Conservation (phyloP, 1,284 basidiomycete species). For the Cutaneotrichosporon sp. region DNA sequence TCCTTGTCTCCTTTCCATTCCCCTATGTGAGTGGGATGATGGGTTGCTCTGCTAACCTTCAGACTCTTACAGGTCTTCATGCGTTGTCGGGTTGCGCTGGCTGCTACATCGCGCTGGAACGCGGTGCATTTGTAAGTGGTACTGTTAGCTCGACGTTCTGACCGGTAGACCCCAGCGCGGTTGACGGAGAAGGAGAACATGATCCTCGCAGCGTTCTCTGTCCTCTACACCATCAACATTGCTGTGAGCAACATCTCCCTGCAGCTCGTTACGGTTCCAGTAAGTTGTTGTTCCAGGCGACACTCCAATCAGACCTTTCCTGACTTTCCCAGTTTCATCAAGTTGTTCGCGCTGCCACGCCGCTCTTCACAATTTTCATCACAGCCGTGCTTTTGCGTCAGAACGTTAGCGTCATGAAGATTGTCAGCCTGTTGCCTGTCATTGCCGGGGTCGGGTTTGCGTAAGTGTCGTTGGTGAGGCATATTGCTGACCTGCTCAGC, state of each 20-base stretch:
- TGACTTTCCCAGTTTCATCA: constrained; percentile 71
- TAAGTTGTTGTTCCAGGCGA: constrained; percentile 49
- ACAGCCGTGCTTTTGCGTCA: constrained; percentile 54
- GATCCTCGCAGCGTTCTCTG: constrained; percentile 70
- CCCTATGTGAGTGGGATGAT: constrained; percentile 58
- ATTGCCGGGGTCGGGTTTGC: constrained; percentile 86
- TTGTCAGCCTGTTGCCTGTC: constrained; percentile 75
- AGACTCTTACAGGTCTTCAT: constrained; percentile 76
- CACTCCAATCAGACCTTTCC: background rate
- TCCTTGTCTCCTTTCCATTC: constrained; percentile 83
- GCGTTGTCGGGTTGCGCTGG: constrained; percentile 76
- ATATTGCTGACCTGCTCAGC: constrained; percentile 46
- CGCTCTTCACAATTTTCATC: constrained; percentile 79
- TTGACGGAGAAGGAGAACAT: constrained; percentile 57
- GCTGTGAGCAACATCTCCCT: constrained; percentile 85
- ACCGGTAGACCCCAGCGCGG: constrained; percentile 52
- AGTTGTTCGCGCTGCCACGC: constrained; percentile 85
- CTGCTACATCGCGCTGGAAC: constrained; percentile 61
- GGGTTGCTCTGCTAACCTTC: background rate
- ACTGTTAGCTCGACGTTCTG: background rate
- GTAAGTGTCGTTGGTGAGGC: constrained; percentile 49
- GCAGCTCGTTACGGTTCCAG: constrained; percentile 80
- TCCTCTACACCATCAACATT: constrained; percentile 86
- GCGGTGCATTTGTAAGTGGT: constrained; percentile 55
- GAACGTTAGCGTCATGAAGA: constrained; percentile 52